These are phyloP conservation scores for Xylaria sp. DNA, from an alignment of 2,329 filamentous ascomycete genomes.

Conservation along the genomic window DNA sequence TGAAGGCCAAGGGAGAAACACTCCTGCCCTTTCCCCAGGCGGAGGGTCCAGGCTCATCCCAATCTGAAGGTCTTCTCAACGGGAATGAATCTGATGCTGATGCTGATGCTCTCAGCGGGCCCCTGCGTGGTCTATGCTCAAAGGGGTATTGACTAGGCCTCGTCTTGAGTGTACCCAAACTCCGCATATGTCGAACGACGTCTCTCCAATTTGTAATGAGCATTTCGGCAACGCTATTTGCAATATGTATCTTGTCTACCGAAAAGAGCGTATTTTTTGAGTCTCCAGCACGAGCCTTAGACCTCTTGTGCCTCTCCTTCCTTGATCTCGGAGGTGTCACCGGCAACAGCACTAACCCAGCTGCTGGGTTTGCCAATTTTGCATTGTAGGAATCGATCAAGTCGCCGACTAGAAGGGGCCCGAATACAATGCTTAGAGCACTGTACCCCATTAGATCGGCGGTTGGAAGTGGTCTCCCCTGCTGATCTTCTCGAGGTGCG, in stretches of 20 bases:
- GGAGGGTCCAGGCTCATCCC: constrained; percentile 31
- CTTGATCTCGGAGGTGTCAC: constrained; percentile 47
- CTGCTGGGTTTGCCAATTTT: constrained; percentile 46
- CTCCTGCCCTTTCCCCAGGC: constrained; percentile 26
- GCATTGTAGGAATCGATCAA: constrained; percentile 55
- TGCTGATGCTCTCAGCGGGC: constrained; percentile 42
- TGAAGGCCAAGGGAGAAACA: constrained; percentile 43
- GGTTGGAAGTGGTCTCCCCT: constrained; percentile 55
- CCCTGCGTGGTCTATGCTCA: constrained; percentile 14
- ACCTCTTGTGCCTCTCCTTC: constrained; percentile 44
- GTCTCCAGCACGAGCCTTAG: constrained; percentile 25
- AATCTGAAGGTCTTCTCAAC: constrained; percentile 43
- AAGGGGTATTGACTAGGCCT: constrained; percentile 14
- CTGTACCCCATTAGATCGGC: constrained; percentile 66
- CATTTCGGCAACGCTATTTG: constrained; percentile 66
- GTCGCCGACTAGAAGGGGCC: constrained; percentile 64
- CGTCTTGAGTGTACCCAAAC: constrained; percentile 42
- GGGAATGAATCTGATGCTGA: constrained; percentile 48
- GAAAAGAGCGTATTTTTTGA: constrained; percentile 32
- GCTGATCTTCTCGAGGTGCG: constrained; percentile 53
- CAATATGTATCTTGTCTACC: constrained; percentile 60
- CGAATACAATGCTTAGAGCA: constrained; percentile 66
- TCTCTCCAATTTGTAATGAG: constrained; percentile 67
- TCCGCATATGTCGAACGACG: constrained; percentile 62
- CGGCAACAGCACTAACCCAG: constrained; percentile 48